Conservation (phyloP, 2,329 filamentous ascomycete genomes). For the Coleophoma eucalyptorum region DNA sequence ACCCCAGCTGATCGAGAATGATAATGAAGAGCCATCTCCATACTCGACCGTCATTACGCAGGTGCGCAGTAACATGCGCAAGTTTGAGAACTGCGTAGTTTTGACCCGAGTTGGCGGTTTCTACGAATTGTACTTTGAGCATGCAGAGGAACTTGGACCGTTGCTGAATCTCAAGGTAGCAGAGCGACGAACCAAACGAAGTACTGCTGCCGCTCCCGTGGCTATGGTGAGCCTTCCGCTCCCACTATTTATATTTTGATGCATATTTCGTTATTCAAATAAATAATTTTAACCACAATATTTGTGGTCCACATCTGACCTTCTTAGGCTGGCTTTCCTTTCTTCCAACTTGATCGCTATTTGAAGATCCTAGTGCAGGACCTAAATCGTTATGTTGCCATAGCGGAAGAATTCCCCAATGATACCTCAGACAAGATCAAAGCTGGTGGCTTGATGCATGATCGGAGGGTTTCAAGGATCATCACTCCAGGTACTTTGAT, state of each 20-base stretch:
- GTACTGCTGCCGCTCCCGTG: constrained; percentile 58
- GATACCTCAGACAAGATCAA: constrained; percentile 65
- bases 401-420: constrained; percentile 89
- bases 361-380: constrained; percentile 93
- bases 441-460: constrained; percentile 75
- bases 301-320: constrained; percentile 2
- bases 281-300: background rate
- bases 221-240: constrained; percentile 65
- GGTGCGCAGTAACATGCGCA: constrained; percentile 83
- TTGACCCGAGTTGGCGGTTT: constrained; percentile 92
- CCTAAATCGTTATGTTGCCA: constrained; percentile 83
- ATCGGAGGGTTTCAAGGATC: constrained; percentile 79
- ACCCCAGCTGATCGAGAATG: constrained; percentile 21
- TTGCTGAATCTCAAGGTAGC: constrained; percentile 85
- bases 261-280: no score
- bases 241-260: no score
- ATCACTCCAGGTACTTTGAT: constrained; percentile 94
- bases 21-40: constrained; percentile 38
- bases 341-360: constrained; percentile 87
- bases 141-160: constrained; percentile 85
- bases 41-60: constrained; percentile 91
- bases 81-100: constrained; percentile 85
- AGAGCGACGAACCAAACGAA: constrained; percentile 66
- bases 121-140: constrained; percentile 96
- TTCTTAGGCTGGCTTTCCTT: constrained; percentile 79